A percentile compares a stretch with the other conserved stretches of the same genome.
Evolutionary conservation across 2,329 filamentous ascomycete genomes (phyloP).

Genomic region (Penicillium sp.): DNA sequence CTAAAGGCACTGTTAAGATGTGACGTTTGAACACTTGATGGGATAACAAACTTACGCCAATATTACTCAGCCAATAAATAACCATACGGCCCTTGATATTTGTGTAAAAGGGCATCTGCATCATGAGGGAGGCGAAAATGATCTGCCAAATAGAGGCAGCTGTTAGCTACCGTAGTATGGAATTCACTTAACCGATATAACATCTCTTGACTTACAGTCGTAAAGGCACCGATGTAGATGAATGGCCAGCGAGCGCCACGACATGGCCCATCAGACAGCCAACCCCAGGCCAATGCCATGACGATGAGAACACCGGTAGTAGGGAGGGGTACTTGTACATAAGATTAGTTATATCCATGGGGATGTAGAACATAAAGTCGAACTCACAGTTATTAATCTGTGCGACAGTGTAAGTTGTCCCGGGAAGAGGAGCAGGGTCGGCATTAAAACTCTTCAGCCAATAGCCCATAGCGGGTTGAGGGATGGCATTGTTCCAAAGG

Average conservation of each 20-base stretch:
- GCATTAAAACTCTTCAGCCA: slow-evolving; percentile 45
- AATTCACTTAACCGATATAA: neutral
- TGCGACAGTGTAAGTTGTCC: slow-evolving; percentile 30
- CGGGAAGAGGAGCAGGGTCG: slow-evolving; percentile 36
- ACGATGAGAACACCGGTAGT: slow-evolving; percentile 37
- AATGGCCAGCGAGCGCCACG: slow-evolving; percentile 40
- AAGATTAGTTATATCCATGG: slow-evolving; percentile 9
- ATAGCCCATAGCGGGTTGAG: slow-evolving; percentile 41
- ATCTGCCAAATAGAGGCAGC: slow-evolving; percentile 18
- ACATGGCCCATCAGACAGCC: slow-evolving; percentile 37
- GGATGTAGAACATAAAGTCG: neutral
- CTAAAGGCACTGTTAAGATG: slow-evolving; percentile 7
- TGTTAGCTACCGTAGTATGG: neutral
- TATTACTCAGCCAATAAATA: slow-evolving; percentile 41
- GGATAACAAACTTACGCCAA: slow-evolving; percentile 28
- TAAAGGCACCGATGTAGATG: slow-evolving; percentile 37
- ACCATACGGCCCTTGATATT: slow-evolving; percentile 36
- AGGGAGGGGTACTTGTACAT: slow-evolving; percentile 23
- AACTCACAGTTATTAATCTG: slow-evolving; percentile 39
- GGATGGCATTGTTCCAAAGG: slow-evolving; percentile 40
- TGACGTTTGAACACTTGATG: neutral
- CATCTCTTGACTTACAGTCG: slow-evolving; percentile 26
- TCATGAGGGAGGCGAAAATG: slow-evolving; percentile 32
- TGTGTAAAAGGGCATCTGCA: slow-evolving; percentile 38
- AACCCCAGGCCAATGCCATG: slow-evolving; percentile 37